Evolutionary conservation across 2,329 filamentous ascomycete genomes (phyloP).

Genomic region (Botrytis hyacinthi): DNA sequence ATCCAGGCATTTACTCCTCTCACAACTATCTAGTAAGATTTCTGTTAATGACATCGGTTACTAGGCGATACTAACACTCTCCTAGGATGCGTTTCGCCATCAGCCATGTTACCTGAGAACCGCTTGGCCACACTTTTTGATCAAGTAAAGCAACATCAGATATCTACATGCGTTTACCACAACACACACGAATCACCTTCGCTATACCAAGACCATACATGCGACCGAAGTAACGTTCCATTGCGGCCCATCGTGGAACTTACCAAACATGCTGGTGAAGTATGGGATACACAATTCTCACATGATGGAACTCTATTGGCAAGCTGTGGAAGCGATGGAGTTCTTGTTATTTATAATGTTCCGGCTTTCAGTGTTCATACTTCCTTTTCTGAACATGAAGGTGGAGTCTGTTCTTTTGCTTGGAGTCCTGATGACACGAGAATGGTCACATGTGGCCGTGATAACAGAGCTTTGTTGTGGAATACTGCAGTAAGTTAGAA

Average conservation of each 20-base stretch:
- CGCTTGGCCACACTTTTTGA: constrained; percentile 78
- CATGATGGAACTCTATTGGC: constrained; percentile 81
- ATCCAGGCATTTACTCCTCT: constrained; percentile 73
- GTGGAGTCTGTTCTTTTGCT: constrained; percentile 73
- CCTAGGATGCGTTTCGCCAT: constrained; percentile 84
- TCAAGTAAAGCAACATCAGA: constrained; percentile 80
- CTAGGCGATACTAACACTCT: constrained; percentile 29
- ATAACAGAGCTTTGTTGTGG: constrained; percentile 74
- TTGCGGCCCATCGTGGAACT: constrained; percentile 69
- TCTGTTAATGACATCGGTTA: neutral
- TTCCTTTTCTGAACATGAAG: constrained; percentile 61
- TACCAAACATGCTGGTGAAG: constrained; percentile 71
- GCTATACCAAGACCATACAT: constrained; percentile 84
- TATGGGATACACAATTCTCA: constrained; percentile 91
- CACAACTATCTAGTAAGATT: constrained; percentile 74
- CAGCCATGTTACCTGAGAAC: constrained; percentile 94
- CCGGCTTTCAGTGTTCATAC: constrained; percentile 64
- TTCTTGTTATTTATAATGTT: constrained; percentile 80
- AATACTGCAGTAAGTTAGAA: constrained; percentile 57
- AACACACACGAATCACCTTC: constrained; percentile 77
- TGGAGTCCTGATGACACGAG: constrained; percentile 93
- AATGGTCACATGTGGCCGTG: constrained; percentile 78
- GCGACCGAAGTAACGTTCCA: constrained; percentile 78
- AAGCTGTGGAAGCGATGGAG: constrained; percentile 72
- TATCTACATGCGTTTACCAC: constrained; percentile 83